Evolutionary conservation across 2,329 filamentous ascomycete species (phyloP).

Genomic region (Kalaharituber pfeilii): DNA sequence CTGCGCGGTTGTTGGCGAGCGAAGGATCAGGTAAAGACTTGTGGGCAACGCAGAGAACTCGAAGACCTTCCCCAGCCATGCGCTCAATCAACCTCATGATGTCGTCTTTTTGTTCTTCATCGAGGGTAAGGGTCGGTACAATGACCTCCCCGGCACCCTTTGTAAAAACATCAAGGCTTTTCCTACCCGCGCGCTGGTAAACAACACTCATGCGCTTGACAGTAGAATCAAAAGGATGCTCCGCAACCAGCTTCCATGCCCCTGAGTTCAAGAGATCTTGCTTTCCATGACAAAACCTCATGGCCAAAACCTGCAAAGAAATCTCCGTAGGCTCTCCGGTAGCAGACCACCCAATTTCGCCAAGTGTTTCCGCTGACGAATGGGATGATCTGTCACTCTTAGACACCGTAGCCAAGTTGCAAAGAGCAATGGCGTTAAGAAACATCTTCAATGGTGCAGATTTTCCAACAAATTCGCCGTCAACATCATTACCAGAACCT

Average conservation of each 20-base stretch:
- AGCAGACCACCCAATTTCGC: constrained; percentile 41
- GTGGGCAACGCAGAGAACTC: constrained; percentile 49
- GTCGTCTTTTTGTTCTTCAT: constrained; percentile 31
- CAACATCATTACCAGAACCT: constrained; percentile 19
- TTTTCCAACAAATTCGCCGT: constrained; percentile 27
- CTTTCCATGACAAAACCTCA: constrained; percentile 44
- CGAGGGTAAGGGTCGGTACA: constrained; percentile 35
- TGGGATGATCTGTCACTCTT: constrained; percentile 15
- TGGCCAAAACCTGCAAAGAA: constrained; percentile 54
- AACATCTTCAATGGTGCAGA: constrained; percentile 26
- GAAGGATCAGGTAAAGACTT: constrained; percentile 29
- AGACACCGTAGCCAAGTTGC: constrained; percentile 38
- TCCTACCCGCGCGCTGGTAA: constrained; percentile 33
- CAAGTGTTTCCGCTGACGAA: constrained; percentile 27
- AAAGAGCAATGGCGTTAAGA: constrained; percentile 39
- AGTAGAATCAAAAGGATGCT: constrained; percentile 56
- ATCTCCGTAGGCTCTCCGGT: constrained; percentile 56
- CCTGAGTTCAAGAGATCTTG: constrained; percentile 33
- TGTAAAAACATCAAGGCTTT: constrained; percentile 35
- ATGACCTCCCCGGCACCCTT: constrained; percentile 44
- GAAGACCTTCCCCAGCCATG: constrained; percentile 45
- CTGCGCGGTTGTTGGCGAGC: constrained; percentile 30
- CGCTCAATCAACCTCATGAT: constrained; percentile 37
- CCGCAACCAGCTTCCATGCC: constrained; percentile 37
- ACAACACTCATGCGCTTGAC: constrained; percentile 61